Conservation (phyloP, 495 filamentous ascomycete genomes). For the Podospora australis region DNA sequence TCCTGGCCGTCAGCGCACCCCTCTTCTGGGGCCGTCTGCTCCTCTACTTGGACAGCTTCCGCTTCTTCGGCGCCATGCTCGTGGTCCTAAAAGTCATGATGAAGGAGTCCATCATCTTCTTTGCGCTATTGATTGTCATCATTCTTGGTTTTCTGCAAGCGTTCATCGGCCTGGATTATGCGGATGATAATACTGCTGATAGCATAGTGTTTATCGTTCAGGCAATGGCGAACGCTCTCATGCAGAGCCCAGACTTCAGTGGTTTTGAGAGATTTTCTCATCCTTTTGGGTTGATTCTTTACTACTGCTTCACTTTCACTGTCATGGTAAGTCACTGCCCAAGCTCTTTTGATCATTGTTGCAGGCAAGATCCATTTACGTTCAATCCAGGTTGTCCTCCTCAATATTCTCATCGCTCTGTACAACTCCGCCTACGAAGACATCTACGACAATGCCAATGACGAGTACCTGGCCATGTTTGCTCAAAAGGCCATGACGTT, state of each 20-base stretch:
- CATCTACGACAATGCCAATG: constrained; percentile 88
- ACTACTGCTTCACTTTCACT: constrained; percentile 96
- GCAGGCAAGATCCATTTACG: background rate
- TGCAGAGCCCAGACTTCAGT: constrained; percentile 84
- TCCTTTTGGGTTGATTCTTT: constrained; percentile 82
- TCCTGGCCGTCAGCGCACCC: constrained; percentile 80
- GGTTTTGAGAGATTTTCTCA: constrained; percentile 70
- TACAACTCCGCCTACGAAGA: constrained; percentile 96
- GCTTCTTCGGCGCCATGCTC: constrained; percentile 97
- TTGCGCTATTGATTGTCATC: constrained; percentile 82
- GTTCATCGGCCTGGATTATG: constrained; percentile 87
- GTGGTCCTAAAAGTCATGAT: constrained; percentile 98
- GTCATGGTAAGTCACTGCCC: constrained; percentile 62
- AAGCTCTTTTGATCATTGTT: background rate
- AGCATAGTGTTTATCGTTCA: constrained; percentile 69
- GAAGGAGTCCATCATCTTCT: constrained; percentile 97
- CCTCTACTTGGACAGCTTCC: constrained; percentile 86
- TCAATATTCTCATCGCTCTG: constrained; percentile 92
- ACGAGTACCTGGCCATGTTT: constrained; percentile 90
- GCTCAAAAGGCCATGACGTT: constrained; percentile 92
- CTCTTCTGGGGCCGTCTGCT: constrained; percentile 96
- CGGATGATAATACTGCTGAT: constrained; percentile 56
- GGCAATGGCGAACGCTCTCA: constrained; percentile 82
- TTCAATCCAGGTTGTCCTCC: constrained; percentile 50
- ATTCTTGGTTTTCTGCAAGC: constrained; percentile 88